phyloP scores from a whole-genome alignment of 2,329 filamentous ascomycete species.

The Ilyonectria destructans region DNA sequence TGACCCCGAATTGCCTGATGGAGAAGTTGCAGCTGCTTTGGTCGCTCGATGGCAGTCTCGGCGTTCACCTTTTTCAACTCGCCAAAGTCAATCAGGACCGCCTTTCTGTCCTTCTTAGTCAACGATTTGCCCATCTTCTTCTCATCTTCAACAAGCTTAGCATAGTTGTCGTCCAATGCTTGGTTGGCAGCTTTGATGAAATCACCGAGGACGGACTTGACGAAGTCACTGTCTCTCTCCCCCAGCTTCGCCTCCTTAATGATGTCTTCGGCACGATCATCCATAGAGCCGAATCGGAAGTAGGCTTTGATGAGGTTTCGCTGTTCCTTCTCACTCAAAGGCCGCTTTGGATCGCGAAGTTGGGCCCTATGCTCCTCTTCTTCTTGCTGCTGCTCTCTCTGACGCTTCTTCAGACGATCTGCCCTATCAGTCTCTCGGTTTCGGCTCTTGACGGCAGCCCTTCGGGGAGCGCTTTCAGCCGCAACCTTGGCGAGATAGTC shows the following conservation, averaged over 20 bases:
- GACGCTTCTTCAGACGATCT: conserved; percentile 78
- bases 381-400: conserved; percentile 77
- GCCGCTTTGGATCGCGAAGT: conserved; percentile 87
- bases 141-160: conserved; percentile 84
- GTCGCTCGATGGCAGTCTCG: conserved; percentile 93
- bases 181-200: conserved; percentile 74
- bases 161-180: conserved; percentile 78
- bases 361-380: conserved; percentile 81
- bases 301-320: conserved; percentile 93
- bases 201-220: conserved; percentile 83
- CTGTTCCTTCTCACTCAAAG: conserved; percentile 92
- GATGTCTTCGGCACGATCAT: conserved; percentile 90
- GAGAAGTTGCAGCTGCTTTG: conserved; percentile 89
- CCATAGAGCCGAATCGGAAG: conserved; percentile 91
- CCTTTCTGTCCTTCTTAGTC: conserved; percentile 98
- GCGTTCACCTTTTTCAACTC: conserved; percentile 97
- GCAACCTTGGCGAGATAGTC: conserved; percentile 86
- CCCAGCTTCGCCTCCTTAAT: conserved; percentile 88
- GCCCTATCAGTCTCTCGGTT: conserved; percentile 74
- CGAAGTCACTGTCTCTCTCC: conserved; percentile 86
- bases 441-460: conserved; percentile 74
- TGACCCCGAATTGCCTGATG: conserved; percentile 79
- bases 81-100: conserved; percentile 93
- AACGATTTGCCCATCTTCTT: conserved; percentile 85
- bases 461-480: conserved; percentile 88